Percentiles rank a stretch among this genome's conserved stretches.
Conservation (phyloP, 805 yeast species). For the Starmerella roubikii region DNA sequence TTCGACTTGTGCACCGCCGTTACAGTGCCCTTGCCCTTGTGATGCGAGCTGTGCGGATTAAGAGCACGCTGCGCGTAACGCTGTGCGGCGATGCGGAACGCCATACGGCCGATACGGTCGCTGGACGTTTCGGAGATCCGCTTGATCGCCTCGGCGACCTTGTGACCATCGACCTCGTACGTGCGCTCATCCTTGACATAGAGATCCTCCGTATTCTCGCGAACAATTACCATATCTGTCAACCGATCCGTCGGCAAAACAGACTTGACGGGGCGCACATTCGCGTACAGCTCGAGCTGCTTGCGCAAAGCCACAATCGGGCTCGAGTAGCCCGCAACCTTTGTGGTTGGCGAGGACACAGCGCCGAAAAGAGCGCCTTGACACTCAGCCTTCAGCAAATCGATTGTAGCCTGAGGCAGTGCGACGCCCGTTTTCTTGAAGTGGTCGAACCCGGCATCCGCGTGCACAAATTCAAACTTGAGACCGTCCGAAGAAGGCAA, state of each 20-base stretch:
- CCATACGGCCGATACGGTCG: conserved; percentile 73
- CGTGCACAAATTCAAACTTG: conserved; percentile 70
- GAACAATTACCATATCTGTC: conserved; percentile 93
- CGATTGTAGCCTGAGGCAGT: conserved; percentile 83
- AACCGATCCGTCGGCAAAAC: conserved; percentile 77
- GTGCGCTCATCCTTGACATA: conserved; percentile 87
- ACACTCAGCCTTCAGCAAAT: conserved; percentile 60
- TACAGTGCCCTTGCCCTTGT: conserved; percentile 45
- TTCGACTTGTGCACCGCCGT: conserved; percentile 96
- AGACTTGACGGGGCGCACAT: conserved; percentile 93
- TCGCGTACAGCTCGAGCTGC: conserved; percentile 87
- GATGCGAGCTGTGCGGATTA: conserved; percentile 25
- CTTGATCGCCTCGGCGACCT: conserved; percentile 94
- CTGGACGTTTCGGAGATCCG: conserved; percentile 86
- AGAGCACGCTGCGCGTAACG: conserved; percentile 66
- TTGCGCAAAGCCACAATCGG: conserved; percentile 98
- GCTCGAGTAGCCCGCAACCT: conserved; percentile 93
- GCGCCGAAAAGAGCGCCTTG: conserved; percentile 98
- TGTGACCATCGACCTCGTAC: conserved; percentile 63
- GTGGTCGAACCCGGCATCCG: conserved; percentile 89
- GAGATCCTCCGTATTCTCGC: conserved; percentile 97
- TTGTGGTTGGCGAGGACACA: conserved; percentile 81
- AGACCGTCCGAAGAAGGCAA: conserved; percentile 55
- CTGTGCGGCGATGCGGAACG: conserved; percentile 82
- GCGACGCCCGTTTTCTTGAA: conserved; percentile 94